Conservation (phyloP, 2,329 filamentous ascomycete genomes). For the Biscogniauxia mediterranea region DNA sequence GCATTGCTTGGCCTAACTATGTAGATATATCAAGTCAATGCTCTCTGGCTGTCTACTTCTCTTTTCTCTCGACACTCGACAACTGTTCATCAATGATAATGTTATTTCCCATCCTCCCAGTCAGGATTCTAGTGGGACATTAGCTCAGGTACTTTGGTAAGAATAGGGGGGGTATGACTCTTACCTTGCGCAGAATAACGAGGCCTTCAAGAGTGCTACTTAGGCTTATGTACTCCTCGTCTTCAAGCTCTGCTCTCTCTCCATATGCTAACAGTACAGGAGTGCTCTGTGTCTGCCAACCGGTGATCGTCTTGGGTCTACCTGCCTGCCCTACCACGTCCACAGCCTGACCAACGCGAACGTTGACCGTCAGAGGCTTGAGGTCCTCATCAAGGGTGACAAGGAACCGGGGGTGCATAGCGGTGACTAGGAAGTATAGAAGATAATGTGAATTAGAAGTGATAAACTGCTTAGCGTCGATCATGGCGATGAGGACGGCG, state of each 20-base stretch:
- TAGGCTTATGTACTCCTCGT: conserved; percentile 93
- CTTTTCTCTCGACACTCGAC: not conserved
- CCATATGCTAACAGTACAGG: conserved; percentile 92
- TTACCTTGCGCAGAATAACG: conserved; percentile 94
- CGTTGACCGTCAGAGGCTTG: conserved; percentile 90
- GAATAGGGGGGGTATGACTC: conserved; percentile 23
- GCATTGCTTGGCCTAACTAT: not conserved
- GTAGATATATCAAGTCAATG: not conserved
- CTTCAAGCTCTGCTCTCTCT: conserved; percentile 93
- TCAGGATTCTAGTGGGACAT: conserved; percentile 47
- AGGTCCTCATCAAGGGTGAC: conserved; percentile 94
- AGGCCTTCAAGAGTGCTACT: conserved; percentile 90
- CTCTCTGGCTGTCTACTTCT: not conserved
- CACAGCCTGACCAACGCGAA: conserved; percentile 95
- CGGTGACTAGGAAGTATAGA: conserved; percentile 93
- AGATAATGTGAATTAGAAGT: conserved; percentile 76
- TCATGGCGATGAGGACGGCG: conserved; percentile 86
- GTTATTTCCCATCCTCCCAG: conserved; percentile 51
- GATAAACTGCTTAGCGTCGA: conserved; percentile 87
- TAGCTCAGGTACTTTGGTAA: conserved; percentile 5
- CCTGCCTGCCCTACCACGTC: conserved; percentile 97
- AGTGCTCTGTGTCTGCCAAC: conserved; percentile 99
- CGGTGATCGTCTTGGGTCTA: conserved; percentile 96
- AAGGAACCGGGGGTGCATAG: conserved; percentile 95
- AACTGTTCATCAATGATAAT: not conserved